Base-by-base conservation (phyloP, 331 rosid genomes). In the Prunus yedoensis region DNA sequence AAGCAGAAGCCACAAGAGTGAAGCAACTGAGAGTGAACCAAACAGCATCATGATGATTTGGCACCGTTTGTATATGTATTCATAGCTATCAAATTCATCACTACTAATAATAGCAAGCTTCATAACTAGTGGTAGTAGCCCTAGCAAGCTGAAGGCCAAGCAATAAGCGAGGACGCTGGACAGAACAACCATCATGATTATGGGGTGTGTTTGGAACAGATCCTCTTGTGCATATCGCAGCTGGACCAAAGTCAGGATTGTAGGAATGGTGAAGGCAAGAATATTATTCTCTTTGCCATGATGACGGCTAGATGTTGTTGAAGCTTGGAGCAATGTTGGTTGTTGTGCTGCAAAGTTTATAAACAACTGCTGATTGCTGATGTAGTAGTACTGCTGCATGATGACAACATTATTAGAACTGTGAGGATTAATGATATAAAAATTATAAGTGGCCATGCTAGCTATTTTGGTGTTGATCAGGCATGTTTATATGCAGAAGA, bases 121-220 rank as follows among this genome's bases (percentile, higher is more conserved):
- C 4, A 21, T 18, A 54, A 20, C 8, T 18, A 2, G 61, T 56
- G 20, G 13, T 0, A 8, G 25, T 23, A 52, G 10, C 57, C 57
- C 2, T 30, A 52, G 3, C 18, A 23, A 3, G 64, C 28, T 0
- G 14, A 8, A 60, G 17, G 66, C 41, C 10, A 60, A 4, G 66
- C 66, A 60, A 60, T 27, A 60, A 0, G 66, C 66, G 27, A 60
- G 66, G 3, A 59, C 18, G 3, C 41, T 60, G 9, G 0, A 5
- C 11, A 60, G 16, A 16, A 21, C 0, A 13, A 27, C 28, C n/a
- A 14, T 23, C 32, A 28, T 49, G 73, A 28, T 28, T 4, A 51
- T 15, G 23, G 58, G 73, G 59, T 15, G 43, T 50, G 45, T 68
- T 68, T 17, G 10, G 25, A 68, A 68, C 45, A 68, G 16, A 68